Base-by-base conservation (phyloP, 192 early-diverging fungal species). In the Backusella parvicylindrica region DNA sequence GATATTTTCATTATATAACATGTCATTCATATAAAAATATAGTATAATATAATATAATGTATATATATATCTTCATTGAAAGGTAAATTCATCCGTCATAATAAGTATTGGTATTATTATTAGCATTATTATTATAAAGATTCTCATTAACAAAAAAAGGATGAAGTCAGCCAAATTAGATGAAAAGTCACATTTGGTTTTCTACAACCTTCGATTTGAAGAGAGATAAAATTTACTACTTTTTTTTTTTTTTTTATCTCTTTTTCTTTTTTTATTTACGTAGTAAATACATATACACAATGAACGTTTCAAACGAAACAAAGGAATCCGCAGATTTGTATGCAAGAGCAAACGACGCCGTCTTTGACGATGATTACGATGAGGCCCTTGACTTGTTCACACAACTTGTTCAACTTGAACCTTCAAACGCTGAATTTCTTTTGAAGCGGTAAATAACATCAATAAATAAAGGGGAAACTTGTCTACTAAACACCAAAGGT, bases 361-460 rank as follows among this genome's bases (percentile, higher is more conserved):
- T 91, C 76, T 89, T 93, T 77, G 91, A 93, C 68, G 93, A 93
- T 69, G 92, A 93, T 71, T 96, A 88, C 73, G 87, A 91, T 49
- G 84, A 87, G 49, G 92, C 95, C 36, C 83, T 94, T 71, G 75
- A 76, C 7, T 85, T 94, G 36, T 95, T 89, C 80, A 87, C 86
- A 6, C 81, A 90, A 75, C 90, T 92, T 23, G 89, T 95, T 74
- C 79, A 85, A 4, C 70, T 86, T 1, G 87, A 91, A 76, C 85
- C 90, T 50, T 79, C 86, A 1, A 84, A 88, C 50, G 78, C 86
- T 64, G 90, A 93, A 68, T 91, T 87, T 81, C 89, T 89, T 70
- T 75, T 94, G 38, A 90, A 89, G 72, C 84, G 87, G 85, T 88
- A 79, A 73, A 35, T 21, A 31, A 21, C n/a, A n/a, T n/a, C n/a